Conservation (phyloP, 164 flowering plant species). For the Chimonanthus salicifolius region DNA sequence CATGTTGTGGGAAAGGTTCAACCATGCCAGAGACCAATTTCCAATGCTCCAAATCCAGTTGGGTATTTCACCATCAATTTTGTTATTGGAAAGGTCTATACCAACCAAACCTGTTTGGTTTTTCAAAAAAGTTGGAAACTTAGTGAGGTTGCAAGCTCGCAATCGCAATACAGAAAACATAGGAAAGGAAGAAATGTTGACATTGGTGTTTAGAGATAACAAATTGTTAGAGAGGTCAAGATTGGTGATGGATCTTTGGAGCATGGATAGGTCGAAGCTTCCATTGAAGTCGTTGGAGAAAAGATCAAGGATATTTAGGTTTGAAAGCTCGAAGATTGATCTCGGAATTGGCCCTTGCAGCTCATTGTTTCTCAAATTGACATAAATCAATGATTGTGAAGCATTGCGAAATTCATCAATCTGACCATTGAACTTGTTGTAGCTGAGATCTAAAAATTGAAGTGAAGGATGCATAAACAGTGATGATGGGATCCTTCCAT, state of each 20-base stretch:
- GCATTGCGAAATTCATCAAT: slow-evolving; percentile 13
- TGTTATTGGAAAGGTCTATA: slow-evolving; percentile 44
- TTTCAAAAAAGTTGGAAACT: slow-evolving; percentile 29
- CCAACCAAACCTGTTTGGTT: slow-evolving; percentile 17
- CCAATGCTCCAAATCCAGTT: neutral
- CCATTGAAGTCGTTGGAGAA: slow-evolving; percentile 22
- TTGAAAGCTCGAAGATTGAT: slow-evolving; percentile 19
- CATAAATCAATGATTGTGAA: slow-evolving; percentile 9
- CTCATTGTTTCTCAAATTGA: slow-evolving; percentile 21
- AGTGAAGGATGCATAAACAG: neutral
- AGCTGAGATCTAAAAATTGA: neutral
- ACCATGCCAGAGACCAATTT: neutral
- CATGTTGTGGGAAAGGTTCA: neutral
- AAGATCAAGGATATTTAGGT: slow-evolving; percentile 21
- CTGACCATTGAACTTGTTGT: slow-evolving; percentile 12
- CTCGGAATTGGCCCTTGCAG: slow-evolving; percentile 32
- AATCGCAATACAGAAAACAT: slow-evolving; percentile 21
- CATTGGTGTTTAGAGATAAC: neutral
- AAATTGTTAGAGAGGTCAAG: slow-evolving; percentile 32
- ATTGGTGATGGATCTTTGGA: slow-evolving; percentile 8
- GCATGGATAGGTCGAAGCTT: neutral
- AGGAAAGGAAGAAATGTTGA: slow-evolving; percentile 8
- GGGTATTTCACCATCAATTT: neutral
- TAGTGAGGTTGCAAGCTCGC: slow-evolving; percentile 29
- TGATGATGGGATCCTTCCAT: neutral